Evolutionary conservation across 768 basidiomycete genomes (phyloP).

Genomic region (Boletellus ananiceps): DNA sequence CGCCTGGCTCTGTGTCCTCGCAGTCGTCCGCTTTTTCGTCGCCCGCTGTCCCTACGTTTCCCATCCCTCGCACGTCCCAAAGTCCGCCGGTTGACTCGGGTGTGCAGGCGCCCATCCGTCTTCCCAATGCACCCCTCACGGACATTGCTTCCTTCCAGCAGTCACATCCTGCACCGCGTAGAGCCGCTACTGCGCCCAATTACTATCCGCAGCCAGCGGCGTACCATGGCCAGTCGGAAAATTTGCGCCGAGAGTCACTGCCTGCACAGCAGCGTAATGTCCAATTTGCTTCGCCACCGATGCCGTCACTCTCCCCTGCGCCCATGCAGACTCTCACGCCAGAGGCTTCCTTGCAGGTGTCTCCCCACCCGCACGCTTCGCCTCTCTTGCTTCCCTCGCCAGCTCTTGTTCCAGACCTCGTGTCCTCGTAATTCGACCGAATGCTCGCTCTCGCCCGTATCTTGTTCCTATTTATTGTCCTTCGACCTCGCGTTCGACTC

Average conservation of each 20-base stretch:
- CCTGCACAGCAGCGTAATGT: conserved; percentile 25
- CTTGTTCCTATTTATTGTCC: conserved; percentile 29
- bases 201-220: conserved; percentile 31
- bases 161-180: conserved; percentile 31
- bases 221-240: conserved; percentile 29
- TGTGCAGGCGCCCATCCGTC: conserved; percentile 46
- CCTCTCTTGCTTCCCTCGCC: conserved; percentile 25
- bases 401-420: conserved; percentile 17
- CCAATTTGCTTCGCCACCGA: conserved; percentile 29
- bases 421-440: conserved; percentile 15
- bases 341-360: conserved; percentile 19
- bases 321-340: conserved; percentile 25
- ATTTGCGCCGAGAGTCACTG: conserved; percentile 30
- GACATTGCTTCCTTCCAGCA: conserved; percentile 57
- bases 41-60: conserved; percentile 53
- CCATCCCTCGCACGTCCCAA: conserved; percentile 54
- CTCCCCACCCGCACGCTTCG: conserved; percentile 26
- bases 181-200: conserved; percentile 29
- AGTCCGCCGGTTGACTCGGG: conserved; percentile 50
- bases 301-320: conserved; percentile 26
- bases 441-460: background rate
- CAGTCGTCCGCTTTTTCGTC: conserved; percentile 65
- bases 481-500: conserved; percentile 19
- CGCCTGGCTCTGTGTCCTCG: conserved; percentile 47
- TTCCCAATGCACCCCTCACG: conserved; percentile 67